These are phyloP conservation scores for Peziza echinospora DNA, from an alignment of 495 filamentous ascomycete genomes.

Conservation along the genomic window DNA sequence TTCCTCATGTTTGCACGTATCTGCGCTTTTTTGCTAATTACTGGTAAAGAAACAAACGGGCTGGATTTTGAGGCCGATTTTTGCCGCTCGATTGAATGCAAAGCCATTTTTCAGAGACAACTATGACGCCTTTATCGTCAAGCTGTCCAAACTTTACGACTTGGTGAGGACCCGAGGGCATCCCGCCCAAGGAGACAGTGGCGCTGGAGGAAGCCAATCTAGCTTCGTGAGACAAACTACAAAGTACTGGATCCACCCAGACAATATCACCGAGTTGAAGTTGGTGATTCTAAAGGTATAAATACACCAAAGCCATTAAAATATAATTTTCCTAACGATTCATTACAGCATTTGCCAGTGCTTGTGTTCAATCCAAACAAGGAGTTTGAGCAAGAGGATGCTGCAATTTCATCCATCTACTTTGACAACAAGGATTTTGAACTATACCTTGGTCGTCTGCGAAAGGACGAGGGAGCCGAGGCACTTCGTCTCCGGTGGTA, in stretches of 20 bases:
- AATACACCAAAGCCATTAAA: too few species aligned
- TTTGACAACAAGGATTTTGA: conserved; percentile 91
- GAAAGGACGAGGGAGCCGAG: conserved; percentile 95
- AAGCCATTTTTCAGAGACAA: conserved; percentile 98
- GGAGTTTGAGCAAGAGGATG: conserved; percentile 74
- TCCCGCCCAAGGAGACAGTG: conserved; percentile 72
- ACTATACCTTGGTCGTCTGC: conserved; percentile 75
- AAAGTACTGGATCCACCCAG: conserved; percentile 98
- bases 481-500: conserved; percentile 96
- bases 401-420: conserved; percentile 95
- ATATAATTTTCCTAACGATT: conserved; percentile 7
- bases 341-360: conserved; percentile 60
- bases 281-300: conserved; percentile 74
- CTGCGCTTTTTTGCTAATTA: conserved; percentile 12
- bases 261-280: conserved; percentile 96
- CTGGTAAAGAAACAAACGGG: conserved; percentile 61
- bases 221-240: conserved; percentile 95
- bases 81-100: conserved; percentile 75
- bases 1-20: not conserved
- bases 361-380: conserved; percentile 95
- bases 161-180: conserved; percentile 79
- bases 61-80: conserved; percentile 86
- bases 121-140: conserved; percentile 89
- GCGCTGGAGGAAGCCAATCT: conserved; percentile 78
- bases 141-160: conserved; percentile 89